A percentile compares a stretch with the other conserved stretches of the same genome.
Evolutionary conservation across 164 flowering plant species (phyloP).

Genomic region (Chimonanthus praecox): DNA sequence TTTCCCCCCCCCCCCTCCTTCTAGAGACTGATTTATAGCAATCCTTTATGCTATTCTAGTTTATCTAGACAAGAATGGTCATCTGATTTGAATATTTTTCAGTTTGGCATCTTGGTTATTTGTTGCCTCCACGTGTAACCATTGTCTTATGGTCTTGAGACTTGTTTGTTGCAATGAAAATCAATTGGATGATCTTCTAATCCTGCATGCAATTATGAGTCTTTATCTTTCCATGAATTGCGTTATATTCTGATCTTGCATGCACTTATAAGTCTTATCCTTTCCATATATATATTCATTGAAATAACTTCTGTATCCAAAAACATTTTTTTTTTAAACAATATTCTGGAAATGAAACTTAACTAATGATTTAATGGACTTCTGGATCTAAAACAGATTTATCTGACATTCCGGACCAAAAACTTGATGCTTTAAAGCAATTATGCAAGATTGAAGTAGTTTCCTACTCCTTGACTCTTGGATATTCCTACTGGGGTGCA

Average conservation of each 20-base stretch:
- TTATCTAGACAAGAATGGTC: neutral
- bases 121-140: neutral
- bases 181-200: neutral
- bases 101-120: neutral
- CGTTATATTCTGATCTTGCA: too few species aligned
- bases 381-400: constrained; percentile 46
- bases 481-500: constrained; percentile 95
- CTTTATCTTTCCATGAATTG: neutral
- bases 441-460: constrained; percentile 72
- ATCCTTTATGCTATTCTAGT: neutral
- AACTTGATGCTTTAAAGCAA: constrained; percentile 52
- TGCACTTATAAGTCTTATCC: neutral
- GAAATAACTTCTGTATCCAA: constrained; percentile 5
- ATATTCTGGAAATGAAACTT: too few species aligned
- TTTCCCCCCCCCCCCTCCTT: too few species aligned
- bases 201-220: neutral
- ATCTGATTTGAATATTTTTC: neutral
- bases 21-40: neutral
- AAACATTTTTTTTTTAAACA: neutral
- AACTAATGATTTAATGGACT: neutral
- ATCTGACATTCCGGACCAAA: constrained; percentile 66
- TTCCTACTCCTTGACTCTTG: constrained; percentile 79
- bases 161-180: neutral
- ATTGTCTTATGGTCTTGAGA: neutral
- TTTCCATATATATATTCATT: neutral